Conservation (phyloP, 352 stramenopile genomes). For the Blastocystis sp. region DNA sequence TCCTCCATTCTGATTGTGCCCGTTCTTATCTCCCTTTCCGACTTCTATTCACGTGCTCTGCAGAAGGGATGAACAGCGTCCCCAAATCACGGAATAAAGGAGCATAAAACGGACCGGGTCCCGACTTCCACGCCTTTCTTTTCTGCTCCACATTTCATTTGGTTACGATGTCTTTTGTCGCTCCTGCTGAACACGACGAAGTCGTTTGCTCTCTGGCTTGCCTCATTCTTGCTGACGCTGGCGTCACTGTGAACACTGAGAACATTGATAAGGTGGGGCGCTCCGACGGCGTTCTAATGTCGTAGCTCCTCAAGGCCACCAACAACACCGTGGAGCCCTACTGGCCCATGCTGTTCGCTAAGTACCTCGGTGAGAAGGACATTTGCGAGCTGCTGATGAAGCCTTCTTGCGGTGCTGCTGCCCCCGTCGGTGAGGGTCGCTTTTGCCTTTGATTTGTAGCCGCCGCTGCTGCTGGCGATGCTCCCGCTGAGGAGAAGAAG, state of each 20-base stretch:
- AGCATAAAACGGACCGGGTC: too few species aligned
- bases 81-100: too few species aligned
- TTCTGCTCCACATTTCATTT: too few species aligned
- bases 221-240: slow-evolving; percentile 40
- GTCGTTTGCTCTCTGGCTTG: slow-evolving; percentile 48
- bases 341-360: slow-evolving; percentile 83
- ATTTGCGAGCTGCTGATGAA: slow-evolving; percentile 78
- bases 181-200: slow-evolving; percentile 49
- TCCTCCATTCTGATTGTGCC: too few species aligned
- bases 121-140: too few species aligned
- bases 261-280: slow-evolving; percentile 34
- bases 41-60: too few species aligned
- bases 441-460: not conserved
- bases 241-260: slow-evolving; percentile 37
- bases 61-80: too few species aligned
- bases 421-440: slow-evolving; percentile 72
- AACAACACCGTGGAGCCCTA: slow-evolving; percentile 80
- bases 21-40: too few species aligned
- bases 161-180: slow-evolving; percentile 35
- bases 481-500: slow-evolving; percentile 75
- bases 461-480: slow-evolving; percentile 64
- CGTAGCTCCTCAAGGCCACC: slow-evolving; percentile 74
- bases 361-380: slow-evolving; percentile 78
- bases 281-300: not conserved
- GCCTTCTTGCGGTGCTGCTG: slow-evolving; percentile 71